Evolutionary conservation across 352 stramenopile species (phyloP).

Genomic region (Phytophthora aleatoria): DNA sequence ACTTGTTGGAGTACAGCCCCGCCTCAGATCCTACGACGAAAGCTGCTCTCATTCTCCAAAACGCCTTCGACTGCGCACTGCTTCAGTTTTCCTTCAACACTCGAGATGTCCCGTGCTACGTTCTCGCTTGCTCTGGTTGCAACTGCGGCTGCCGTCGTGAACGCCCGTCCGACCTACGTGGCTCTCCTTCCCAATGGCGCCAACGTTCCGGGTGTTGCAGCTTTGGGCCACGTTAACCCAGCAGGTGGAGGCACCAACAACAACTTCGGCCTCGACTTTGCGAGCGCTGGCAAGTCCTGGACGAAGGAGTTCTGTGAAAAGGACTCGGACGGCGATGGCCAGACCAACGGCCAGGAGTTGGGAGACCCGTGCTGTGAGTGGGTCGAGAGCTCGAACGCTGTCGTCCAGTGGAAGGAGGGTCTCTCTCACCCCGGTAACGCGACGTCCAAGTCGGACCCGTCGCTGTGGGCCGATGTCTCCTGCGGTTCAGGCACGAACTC

Average conservation of each 20-base stretch:
- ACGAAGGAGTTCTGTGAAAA: constrained; percentile 59
- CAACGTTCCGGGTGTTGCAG: constrained; percentile 33
- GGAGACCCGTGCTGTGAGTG: constrained; percentile 82
- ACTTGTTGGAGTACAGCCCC: constrained; percentile 1
- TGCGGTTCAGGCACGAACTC: constrained; percentile 20
- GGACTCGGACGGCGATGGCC: constrained; percentile 81
- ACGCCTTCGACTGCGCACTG: constrained; percentile 4
- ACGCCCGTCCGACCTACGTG: constrained; percentile 32
- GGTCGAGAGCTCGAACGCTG: constrained; percentile 33
- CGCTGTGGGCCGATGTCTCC: constrained; percentile 35
- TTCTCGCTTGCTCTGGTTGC: constrained; percentile 25
- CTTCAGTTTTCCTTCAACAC: background rate
- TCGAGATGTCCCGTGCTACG: constrained; percentile 17
- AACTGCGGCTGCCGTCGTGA: constrained; percentile 19
- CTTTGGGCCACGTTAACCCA: constrained; percentile 41
- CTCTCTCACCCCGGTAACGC: constrained; percentile 41
- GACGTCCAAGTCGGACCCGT: constrained; percentile 25
- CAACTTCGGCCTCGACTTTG: constrained; percentile 28
- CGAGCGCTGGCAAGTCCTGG: constrained; percentile 25
- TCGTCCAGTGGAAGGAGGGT: constrained; percentile 28
- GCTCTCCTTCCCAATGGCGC: constrained; percentile 37
- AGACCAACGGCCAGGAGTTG: constrained; percentile 86
- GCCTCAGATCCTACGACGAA: constrained; percentile 3
- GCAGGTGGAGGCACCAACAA: constrained; percentile 40
- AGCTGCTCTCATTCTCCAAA: constrained; percentile 16